These are phyloP conservation scores for Neurospora africana DNA, from an alignment of 495 filamentous ascomycete species.

Conservation along the genomic window DNA sequence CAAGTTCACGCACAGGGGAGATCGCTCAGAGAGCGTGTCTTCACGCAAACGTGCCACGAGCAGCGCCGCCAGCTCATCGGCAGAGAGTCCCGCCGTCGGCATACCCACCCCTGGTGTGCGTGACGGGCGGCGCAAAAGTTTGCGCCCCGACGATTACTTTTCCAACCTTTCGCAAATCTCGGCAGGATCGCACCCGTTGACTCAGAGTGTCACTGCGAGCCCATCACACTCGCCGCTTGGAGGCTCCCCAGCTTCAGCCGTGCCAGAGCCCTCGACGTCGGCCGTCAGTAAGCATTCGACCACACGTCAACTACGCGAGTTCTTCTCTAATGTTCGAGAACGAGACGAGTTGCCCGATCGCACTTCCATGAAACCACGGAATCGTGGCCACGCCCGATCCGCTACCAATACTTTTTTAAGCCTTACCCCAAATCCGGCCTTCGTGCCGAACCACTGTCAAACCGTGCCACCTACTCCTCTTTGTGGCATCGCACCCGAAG, in stretches of 20 bases:
- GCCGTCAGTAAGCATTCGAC: slow-evolving; percentile 19
- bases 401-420: slow-evolving; percentile 46
- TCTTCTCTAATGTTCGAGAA: slow-evolving; percentile 29
- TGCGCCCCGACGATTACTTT: slow-evolving; percentile 63
- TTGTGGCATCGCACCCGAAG: slow-evolving; percentile 32
- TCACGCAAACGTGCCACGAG: slow-evolving; percentile 45
- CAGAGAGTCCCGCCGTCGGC: slow-evolving; percentile 29
- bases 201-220: slow-evolving; percentile 68
- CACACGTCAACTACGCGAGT: slow-evolving; percentile 26
- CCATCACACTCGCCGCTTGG: slow-evolving; percentile 44
- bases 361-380: slow-evolving; percentile 15
- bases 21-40: slow-evolving; percentile 41
- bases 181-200: slow-evolving; percentile 62
- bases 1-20: slow-evolving; percentile 51
- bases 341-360: slow-evolving; percentile 32
- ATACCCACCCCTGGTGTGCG: slow-evolving; percentile 28
- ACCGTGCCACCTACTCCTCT: slow-evolving; percentile 38
- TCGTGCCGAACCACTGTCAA: slow-evolving; percentile 22
- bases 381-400: slow-evolving; percentile 31
- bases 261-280: slow-evolving; percentile 33
- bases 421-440: slow-evolving; percentile 17
- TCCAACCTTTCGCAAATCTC: slow-evolving; percentile 30
- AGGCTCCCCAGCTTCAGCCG: slow-evolving; percentile 19
- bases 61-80: slow-evolving; percentile 46
- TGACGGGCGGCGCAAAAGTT: slow-evolving; percentile 53